Base-by-base conservation (phyloP, 2,329 filamentous ascomycete species). In the Aspergillus terreus region DNA sequence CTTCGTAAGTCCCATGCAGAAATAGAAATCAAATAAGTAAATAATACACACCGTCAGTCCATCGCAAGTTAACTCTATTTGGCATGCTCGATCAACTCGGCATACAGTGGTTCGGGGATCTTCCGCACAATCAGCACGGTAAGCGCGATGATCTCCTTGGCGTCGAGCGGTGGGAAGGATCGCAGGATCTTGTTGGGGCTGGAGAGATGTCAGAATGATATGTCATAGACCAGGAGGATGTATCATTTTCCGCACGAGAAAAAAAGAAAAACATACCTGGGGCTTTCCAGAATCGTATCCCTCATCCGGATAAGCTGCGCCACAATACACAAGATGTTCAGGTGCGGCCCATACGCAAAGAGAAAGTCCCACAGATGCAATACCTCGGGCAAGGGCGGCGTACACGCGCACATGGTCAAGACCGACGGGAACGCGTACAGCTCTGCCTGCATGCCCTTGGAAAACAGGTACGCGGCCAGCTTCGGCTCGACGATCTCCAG, bases 341-440 rank as follows among this genome's bases (percentile, higher is more conserved):
- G 72, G 70, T 99, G 94, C 33, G 91, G 86, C 0, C 94, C 94
- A 61, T 96, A 99, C 0, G 94, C 92, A 65, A 99, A 95, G 19
- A 99, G 74, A 62, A 99, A 99, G 69, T 99, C 94, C 94, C 94
- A 99, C 2, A 99, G 80, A 56, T 88, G 83, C 50, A 99, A 73
- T 0, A 99, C 94, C 72, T 99, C 92, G 0, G 92, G 92, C 49
- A 99, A 73, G 2, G 94, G 94, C 14, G 94, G 94, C 14, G 94
- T 99, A 71, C 94, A 97, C 23, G 94, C 94, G 66, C 91, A 96
- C 46, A 99, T 81, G 0, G 94, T 99, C 57, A 97, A 77, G 0
- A 99, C 94, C 1, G 90, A 95, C 1, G 94, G 90, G 64, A 99
- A 99, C 2, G 92, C 94, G 68, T 97, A 99, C 50, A 99, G 88